phyloP scores from a whole-genome alignment of 202 grass and related monocot genomes.

The Elaeis oleifera region DNA sequence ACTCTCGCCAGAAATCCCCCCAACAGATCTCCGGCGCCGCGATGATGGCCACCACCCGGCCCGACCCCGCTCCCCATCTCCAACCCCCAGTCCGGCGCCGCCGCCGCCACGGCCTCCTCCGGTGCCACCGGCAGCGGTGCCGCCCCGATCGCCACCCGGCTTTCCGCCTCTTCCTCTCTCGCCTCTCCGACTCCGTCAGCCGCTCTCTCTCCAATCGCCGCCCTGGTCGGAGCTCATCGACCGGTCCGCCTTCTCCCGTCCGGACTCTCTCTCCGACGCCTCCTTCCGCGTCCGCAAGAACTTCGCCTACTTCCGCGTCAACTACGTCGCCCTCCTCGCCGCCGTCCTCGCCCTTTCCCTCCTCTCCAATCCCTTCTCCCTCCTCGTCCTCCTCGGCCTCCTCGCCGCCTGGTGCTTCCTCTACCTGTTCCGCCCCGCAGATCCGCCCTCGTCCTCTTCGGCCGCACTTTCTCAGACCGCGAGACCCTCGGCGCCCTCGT shows the following conservation, averaged over 20 bases:
- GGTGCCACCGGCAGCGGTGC: constrained; percentile 16
- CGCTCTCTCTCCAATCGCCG: constrained; percentile 69
- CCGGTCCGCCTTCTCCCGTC: constrained; percentile 61
- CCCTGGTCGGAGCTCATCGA: constrained; percentile 71
- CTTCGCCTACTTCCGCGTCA: constrained; percentile 79
- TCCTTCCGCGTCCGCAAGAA: constrained; percentile 72
- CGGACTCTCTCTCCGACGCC: constrained; percentile 65
- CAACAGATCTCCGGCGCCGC: too few relatives aligned
- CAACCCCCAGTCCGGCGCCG: constrained; percentile 13
- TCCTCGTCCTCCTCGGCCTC: constrained; percentile 53
- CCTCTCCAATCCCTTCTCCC: constrained; percentile 72
- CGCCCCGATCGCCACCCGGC: constrained; percentile 40
- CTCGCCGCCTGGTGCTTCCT: constrained; percentile 86
- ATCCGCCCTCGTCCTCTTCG: constrained; percentile 76
- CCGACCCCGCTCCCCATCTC: constrained; percentile 62
- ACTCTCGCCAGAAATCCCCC: too few relatives aligned
- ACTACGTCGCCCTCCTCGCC: constrained; percentile 76
- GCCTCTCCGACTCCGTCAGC: constrained; percentile 45
- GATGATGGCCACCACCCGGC: constrained; percentile 2
- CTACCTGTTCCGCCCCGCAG: constrained; percentile 64
- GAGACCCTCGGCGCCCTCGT: constrained; percentile 70
- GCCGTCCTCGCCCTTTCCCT: constrained; percentile 63
- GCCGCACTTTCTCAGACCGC: constrained; percentile 81
- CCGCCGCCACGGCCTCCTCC: constrained; percentile 10
- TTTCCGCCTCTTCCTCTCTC: constrained; percentile 58